Conservation (phyloP, 2,329 filamentous ascomycete genomes). For the Diplodia corticola region DNA sequence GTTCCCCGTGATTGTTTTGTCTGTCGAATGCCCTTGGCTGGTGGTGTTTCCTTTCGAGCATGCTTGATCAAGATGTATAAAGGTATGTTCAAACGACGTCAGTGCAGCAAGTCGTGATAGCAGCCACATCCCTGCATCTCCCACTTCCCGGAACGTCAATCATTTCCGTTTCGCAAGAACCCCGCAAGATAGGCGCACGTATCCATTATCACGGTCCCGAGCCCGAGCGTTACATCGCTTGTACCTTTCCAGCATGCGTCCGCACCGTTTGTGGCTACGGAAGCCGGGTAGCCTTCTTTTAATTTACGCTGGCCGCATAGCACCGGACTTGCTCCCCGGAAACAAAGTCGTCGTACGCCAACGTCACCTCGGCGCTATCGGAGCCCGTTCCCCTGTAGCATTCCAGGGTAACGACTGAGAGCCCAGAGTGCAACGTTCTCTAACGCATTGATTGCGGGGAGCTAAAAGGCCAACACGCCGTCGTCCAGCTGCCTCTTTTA, state of each 20-base stretch:
- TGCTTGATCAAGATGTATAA: no score
- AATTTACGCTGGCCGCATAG: not conserved
- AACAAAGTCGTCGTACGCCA: not conserved
- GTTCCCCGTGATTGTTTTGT: not conserved
- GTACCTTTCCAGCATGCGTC: not conserved
- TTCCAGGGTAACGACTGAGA: not conserved
- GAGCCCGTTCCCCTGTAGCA: not conserved
- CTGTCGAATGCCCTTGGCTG: not conserved
- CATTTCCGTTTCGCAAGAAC: conserved; percentile 6
- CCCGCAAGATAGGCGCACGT: conserved; percentile 12
- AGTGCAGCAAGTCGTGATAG: not conserved
- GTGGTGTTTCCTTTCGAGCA: no score
- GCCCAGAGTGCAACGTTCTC: not conserved
- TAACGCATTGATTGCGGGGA: not conserved
- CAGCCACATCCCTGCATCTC: conserved; percentile 6
- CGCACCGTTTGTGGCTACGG: not conserved
- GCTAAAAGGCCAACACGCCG: not conserved
- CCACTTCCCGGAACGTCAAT: conserved; percentile 2
- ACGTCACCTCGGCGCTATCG: conserved; percentile 4
- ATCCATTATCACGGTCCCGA: not conserved
- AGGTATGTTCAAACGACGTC: not conserved
- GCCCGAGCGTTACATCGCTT: conserved; percentile 16
- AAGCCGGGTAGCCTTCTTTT: not conserved
- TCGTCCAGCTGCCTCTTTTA: not conserved
- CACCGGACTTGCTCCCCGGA: not conserved